A percentile compares a stretch with the other conserved stretches of the same genome.
Evolutionary conservation across 306 rosid genomes (phyloP).

Genomic region (Cucumis sativus): Cucumber_9930_V3 NC_026660.2:28569501-28570000

Average conservation of each 20-base stretch:
- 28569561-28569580: slow-evolving; percentile 99
- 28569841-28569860: slow-evolving; percentile 84
- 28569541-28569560: slow-evolving; percentile 99
- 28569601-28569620: slow-evolving; percentile 89
- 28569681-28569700: no score
- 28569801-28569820: slow-evolving; percentile 30
- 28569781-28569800: slow-evolving; percentile 10
- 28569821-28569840: slow-evolving; percentile 67
- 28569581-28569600: slow-evolving; percentile 98
- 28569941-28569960: slow-evolving; percentile 95
- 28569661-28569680: no score
- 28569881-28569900: slow-evolving; percentile 97
- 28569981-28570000: slow-evolving; percentile 96
- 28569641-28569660: slow-evolving; percentile 46
- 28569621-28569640: slow-evolving; percentile 94
- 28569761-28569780: slow-evolving; percentile 8
- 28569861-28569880: slow-evolving; percentile 99
- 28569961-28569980: slow-evolving; percentile 97
- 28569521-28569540: slow-evolving; percentile 12
- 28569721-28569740: background rate
- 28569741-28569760: background rate
- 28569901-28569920: slow-evolving; percentile 96
- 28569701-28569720: background rate
- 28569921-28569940: slow-evolving; percentile 94
- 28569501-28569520: slow-evolving; percentile 9